A percentile compares a stretch with the other conserved stretches of the same genome.
phyloP scores from a whole-genome alignment of 345 rosid species.

The Corymbia maculata region DNA sequence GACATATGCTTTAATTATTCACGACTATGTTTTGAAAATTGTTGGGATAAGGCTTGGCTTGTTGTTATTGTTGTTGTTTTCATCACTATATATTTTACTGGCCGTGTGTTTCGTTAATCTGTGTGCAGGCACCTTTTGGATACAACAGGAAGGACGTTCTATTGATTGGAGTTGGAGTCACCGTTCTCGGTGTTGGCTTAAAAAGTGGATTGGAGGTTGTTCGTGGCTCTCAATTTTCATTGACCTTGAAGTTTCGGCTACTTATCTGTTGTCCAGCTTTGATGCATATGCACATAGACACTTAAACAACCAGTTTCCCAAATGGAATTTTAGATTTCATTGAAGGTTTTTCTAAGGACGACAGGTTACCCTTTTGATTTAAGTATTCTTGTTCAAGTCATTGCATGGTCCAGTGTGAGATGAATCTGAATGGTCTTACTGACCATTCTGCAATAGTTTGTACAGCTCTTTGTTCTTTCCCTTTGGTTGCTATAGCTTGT shows the following conservation, averaged over 20 bases:
- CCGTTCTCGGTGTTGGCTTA: slow-evolving; percentile 60
- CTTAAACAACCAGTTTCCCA: not conserved
- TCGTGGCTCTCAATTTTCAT: not conserved
- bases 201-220: slow-evolving; percentile 88
- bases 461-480: not conserved
- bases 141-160: slow-evolving; percentile 86
- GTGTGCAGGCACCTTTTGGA: slow-evolving; percentile 64
- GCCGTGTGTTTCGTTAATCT: not conserved
- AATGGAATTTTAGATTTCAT: not conserved
- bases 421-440: not conserved
- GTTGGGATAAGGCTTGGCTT: not conserved
- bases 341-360: not conserved
- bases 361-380: not conserved
- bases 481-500: not conserved
- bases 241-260: not conserved
- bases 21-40: not conserved
- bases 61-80: not conserved
- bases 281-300: not conserved
- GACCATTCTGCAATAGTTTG: not conserved
- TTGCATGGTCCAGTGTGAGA: not conserved
- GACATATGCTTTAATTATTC: not conserved
- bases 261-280: not conserved
- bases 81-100: not conserved
- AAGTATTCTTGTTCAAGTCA: not conserved
- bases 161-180: slow-evolving; percentile 82